Base-by-base conservation (phyloP, 2,329 filamentous ascomycete species). In the Thermoascus crustaceus region DNA sequence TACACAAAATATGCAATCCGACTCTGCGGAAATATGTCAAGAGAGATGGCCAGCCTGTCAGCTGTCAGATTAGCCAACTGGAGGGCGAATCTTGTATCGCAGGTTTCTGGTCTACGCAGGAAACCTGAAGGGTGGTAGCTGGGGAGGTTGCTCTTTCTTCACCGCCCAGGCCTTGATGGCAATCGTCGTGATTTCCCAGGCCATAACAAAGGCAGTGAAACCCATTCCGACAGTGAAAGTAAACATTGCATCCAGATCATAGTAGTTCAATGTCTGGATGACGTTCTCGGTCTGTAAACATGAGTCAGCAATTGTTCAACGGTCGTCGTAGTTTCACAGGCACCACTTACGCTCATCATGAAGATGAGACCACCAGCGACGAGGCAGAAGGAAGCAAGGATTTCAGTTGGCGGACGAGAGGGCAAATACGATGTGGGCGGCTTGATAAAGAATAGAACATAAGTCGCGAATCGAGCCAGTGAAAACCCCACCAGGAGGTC, bases 151-250 rank as follows among this genome's bases (percentile, higher is more conserved):
- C 38, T 69, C 60, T 39, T 57, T 66, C 50, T 63, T 66, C 10
- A 76, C 61, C 4, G 85, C 86, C 86, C 86, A 94, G 17, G 87
- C 88, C 63, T 94, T 95, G 55, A 94, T 64, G 17, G 86, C 82
- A 40, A 95, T 75, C 7, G 83, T 67, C 18, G 87, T 53, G 13
- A 93, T 73, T 35, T 82, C 74, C 79, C 85, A 94, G 0, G 87
- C 80, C 83, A 95, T 89, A 34, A 94, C 61, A 33, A 94, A 69
- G 2, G 80, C 82, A 1, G 86, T 84, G 5, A 93, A 57, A 2
- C 88, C 89, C 75, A 93, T 83, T 7, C 79, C 83, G 21, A 94
- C 75, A 0, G 86, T 94, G 61, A 94, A 94, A 42, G 86, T 76
- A 60, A 94, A 91, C 87, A 94, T 95, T 44, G 85, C 85, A 53